Base-by-base conservation (phyloP, 306 rosid species). In the Trifolium pratense region DNA sequence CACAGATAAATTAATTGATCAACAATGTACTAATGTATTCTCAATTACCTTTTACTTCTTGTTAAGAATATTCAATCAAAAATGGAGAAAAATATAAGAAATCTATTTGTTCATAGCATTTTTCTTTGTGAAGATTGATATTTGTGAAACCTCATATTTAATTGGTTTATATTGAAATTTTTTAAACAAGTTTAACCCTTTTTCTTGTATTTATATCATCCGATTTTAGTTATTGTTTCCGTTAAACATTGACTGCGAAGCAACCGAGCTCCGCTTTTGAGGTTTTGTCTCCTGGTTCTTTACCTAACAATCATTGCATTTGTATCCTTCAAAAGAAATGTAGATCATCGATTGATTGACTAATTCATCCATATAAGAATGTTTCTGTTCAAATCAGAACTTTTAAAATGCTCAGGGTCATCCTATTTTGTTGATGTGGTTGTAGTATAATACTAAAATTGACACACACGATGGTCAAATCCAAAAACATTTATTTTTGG, bases 101-200 rank as follows among this genome's bases (percentile, higher is more conserved):
- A 32, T 56, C 58, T 74, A 26, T 63, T 56, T 74, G 49, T 48
- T 68, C 52, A n/a, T 56, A 56, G 75, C 8, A 37, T 68, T 52
- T 52, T 62, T 31, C 56, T 45, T 34, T 4, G 2, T 58, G 76
- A 37, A 68, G 53, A 16, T 52, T 68, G 63, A 67, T 23, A 58
- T 32, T 52, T 69, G 23, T 34, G 20, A 73, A 63, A 74, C 59
- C 58, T 20, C 62, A 18, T 62, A 61, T 55, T 59, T 42, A 75
- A 21, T 57, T 61, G 29, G 31, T 39, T 49, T 36, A 78, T 43
- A 32, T 16, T 46, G 58, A 67, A 72, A 7, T 9, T 25, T 45
- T 32, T 34, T 39, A 25, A 57, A 64, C 16, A 15, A 56, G 53
- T 26, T 62, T 60, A 56, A 20, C 8, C 9, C 56, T 73, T 36